Base-by-base conservation (phyloP, 257 asterid genomes). In the Jacaranda copaia region DNA sequence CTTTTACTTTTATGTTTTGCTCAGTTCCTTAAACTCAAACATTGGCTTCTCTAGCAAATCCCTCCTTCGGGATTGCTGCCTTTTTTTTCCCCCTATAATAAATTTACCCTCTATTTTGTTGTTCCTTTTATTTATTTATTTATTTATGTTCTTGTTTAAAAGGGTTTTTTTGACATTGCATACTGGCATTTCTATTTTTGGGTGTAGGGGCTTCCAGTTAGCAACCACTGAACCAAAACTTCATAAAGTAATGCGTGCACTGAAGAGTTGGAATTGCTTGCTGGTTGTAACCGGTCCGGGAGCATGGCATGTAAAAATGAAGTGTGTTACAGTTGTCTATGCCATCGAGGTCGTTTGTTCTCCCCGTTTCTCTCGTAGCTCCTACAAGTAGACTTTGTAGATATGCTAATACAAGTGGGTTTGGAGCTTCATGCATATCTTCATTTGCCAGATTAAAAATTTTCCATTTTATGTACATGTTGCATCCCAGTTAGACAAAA, bases 181-280 rank as follows among this genome's bases (percentile, higher is more conserved):
- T 58, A 25, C 2, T n/a, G 64, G 59, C 39, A 52, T 67, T 8
- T 40, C 11, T 20, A 53, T 68, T 64, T 66, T 51, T 13, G 20
- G 35, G 53, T 80, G 77, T 59, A 85, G 89, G 87, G 60, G 87
- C 85, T 60, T 82, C 87, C 62, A 78, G 87, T 79, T 82, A 85
- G 86, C 70, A 32, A 56, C 13, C 19, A 51, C 25, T 38, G 48
- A 72, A 53, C n/a, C 36, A 69, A 52, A 52, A 72, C 32, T 49
- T 38, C 32, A 25, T 25, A 18, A 42, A 72, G 58, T 19, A 68
- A 18, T 38, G 48, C 12, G 61, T 9, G 55, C 16, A 45, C 12
- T 13, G 11, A 67, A 65, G 60, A 38, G 76, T 5, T 59, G 83
- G 78, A 48, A 39, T 25, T 62, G 45, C 15, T 3, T 13, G 25